Base-by-base conservation (phyloP, 495 filamentous ascomycete species). In the Penicillium psychrofluorescens region DNA sequence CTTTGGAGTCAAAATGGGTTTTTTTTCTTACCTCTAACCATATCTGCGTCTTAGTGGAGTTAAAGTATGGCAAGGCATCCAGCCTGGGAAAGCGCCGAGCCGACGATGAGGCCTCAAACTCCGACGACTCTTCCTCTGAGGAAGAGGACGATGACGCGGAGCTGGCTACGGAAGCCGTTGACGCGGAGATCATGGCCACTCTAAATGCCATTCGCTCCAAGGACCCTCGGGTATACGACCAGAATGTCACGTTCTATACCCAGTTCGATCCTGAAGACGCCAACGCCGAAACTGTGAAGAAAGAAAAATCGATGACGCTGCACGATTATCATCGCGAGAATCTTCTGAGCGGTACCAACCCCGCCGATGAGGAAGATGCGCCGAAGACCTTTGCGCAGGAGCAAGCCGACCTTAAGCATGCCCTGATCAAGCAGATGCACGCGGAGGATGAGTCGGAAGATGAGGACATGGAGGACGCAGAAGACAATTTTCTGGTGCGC, bases 131-230 rank as follows among this genome's bases (percentile, higher is more conserved):
- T 4, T 82, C 83, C 7, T 74, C 75, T 5, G 79, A 81, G 46
- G 88, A 92, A 41, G 79, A 84, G 6, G 92, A 98, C 66, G 92
- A 98, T 57, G 91, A 97, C 13, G 92, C 81, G 36, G 78, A 88
- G 42, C 71, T 97, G 11, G 88, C 80, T 27, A 95, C 89, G 3
- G 75, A 83, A 53, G 78, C 79, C 7, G 70, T 96, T 42, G 92
- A 98, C 57, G 77, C 77, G n/a, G 81, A 95, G 47, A 95, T 96
- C 42, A 77, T 80, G 14, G 86, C 80, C 11, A 92, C 88, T 0
- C 71, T 98, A 29, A 74, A 84, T 37, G 92, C 92, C 30, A 92
- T 98, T 51, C 80, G 83, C 43, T 80, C 74, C 42, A 96, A 90
- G 63, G 91, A 98, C 56, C 92, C 92, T 14, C 70, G 85, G 29